Conservation (phyloP, 2,329 filamentous ascomycete genomes). For the Verticillium isaacii region DNA sequence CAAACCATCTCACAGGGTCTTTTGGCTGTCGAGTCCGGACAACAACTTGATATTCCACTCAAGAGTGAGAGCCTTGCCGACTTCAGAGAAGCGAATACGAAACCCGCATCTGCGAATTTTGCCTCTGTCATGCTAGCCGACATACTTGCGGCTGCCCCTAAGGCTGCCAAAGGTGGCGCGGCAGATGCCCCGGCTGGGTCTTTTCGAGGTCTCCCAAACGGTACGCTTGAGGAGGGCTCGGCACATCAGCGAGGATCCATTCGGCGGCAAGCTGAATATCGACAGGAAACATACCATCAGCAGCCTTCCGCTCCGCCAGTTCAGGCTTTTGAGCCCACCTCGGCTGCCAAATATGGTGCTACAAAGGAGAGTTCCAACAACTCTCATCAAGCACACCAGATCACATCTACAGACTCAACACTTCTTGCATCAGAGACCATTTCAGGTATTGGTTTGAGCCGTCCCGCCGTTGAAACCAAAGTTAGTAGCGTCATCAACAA, state of each 20-base stretch:
- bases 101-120: background rate
- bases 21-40: background rate
- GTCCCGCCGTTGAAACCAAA: too few species aligned
- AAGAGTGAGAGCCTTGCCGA: background rate
- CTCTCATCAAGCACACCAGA: background rate
- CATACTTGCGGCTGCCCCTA: background rate
- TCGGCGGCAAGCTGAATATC: background rate
- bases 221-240: background rate
- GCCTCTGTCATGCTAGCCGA: background rate
- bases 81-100: background rate
- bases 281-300: background rate
- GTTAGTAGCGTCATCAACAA: too few species aligned
- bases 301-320: background rate
- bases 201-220: background rate
- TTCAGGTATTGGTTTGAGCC: too few species aligned
- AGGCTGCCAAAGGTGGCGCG: background rate
- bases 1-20: slow-evolving; percentile 2
- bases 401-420: background rate
- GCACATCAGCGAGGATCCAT: background rate
- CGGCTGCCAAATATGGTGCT: background rate
- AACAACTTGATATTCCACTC: background rate
- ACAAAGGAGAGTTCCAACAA: background rate
- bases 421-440: background rate
- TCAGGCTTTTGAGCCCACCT: background rate
- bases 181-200: background rate